Evolutionary conservation across 192 early-diverging fungal genomes (phyloP).

Genomic region (Umbelopsis sp.): DNA sequence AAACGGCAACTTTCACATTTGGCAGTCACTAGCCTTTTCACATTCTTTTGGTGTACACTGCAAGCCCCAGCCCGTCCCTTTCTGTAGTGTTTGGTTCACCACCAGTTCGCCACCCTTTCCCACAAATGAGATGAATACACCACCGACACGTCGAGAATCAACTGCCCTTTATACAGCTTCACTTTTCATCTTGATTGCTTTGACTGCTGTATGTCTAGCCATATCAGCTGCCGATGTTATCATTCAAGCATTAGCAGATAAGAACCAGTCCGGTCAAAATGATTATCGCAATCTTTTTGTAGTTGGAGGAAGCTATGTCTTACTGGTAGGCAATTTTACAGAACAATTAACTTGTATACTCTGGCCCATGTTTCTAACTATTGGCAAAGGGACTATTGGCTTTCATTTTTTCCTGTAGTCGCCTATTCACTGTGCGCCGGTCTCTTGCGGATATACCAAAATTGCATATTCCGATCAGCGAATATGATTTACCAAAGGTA

Average conservation of each 20-base stretch:
- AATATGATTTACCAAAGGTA: conserved; percentile 53
- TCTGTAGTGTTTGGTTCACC: background rate
- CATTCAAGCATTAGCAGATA: conserved; percentile 49
- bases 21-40: too few relatives aligned
- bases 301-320: conserved; percentile 49
- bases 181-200: conserved; percentile 32
- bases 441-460: conserved; percentile 57
- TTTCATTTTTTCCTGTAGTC: conserved; percentile 50
- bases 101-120: too few relatives aligned
- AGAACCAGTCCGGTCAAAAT: conserved; percentile 27
- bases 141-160: conserved; percentile 3
- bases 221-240: conserved; percentile 56
- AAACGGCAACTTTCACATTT: too few relatives aligned
- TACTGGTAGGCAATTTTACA: conserved; percentile 35
- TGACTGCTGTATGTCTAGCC: conserved; percentile 45
- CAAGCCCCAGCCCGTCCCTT: too few relatives aligned
- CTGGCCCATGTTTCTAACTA: too few relatives aligned
- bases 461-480: conserved; percentile 47
- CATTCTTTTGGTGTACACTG: too few relatives aligned
- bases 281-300: conserved; percentile 52
- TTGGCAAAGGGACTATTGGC: conserved; percentile 45
- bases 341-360: background rate
- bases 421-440: conserved; percentile 47
- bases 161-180: conserved; percentile 31
- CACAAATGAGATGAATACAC: conserved; percentile 14